These are phyloP conservation scores for Umbellularia californica DNA, from an alignment of 164 flowering plant genomes.

Conservation along the genomic window DNA sequence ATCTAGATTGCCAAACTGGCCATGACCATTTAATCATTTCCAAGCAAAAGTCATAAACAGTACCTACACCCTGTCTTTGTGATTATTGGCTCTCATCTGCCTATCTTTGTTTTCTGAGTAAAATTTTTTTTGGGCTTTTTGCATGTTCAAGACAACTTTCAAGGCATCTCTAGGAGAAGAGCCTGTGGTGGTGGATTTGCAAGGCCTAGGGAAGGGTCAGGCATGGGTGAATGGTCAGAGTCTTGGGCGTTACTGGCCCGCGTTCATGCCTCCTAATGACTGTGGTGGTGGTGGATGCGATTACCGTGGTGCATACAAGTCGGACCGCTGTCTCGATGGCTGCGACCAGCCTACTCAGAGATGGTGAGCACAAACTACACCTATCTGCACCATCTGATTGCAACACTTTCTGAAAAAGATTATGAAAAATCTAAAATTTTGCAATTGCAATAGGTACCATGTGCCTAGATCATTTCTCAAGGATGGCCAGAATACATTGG, in stretches of 20 bases:
- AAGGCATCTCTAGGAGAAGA: constrained; percentile 60
- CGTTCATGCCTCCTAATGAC: constrained; percentile 24
- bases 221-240: constrained; percentile 80
- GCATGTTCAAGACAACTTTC: constrained; percentile 44
- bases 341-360: constrained; percentile 74
- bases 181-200: constrained; percentile 61
- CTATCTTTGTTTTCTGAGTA: no score
- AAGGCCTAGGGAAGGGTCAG: constrained; percentile 65
- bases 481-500: constrained; percentile 33
- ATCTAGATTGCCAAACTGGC: no score
- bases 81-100: no score
- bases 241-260: constrained; percentile 70
- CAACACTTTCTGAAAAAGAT: no score
- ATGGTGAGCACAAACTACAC: constrained; percentile 27
- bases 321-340: constrained; percentile 33
- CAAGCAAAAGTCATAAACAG: no score
- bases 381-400: no score
- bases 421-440: no score
- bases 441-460: constrained; percentile 43
- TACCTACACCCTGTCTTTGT: no score
- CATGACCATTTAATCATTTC: no score
- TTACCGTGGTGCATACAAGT: constrained; percentile 53
- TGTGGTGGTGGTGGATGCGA: constrained; percentile 53
- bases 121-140: neutral
- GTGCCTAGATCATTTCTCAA: constrained; percentile 47